These are phyloP conservation scores for Suillus americanus DNA, from an alignment of 768 basidiomycete species.

Conservation along the genomic window DNA sequence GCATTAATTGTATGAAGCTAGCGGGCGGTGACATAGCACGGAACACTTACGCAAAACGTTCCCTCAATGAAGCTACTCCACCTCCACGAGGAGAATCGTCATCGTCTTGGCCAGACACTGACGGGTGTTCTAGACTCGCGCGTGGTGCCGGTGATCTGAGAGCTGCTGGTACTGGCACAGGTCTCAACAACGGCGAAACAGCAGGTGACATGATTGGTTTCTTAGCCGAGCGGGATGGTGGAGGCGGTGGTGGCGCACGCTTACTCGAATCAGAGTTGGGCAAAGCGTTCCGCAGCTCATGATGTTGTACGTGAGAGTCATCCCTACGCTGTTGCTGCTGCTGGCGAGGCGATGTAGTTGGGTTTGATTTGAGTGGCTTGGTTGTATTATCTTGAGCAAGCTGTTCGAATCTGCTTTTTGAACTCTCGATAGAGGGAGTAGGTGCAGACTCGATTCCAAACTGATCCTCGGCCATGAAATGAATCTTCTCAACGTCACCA, in stretches of 20 bases:
- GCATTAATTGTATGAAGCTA: background rate
- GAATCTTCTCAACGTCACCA: background rate
- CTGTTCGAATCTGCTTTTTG: conserved; percentile 72
- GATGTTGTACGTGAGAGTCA: conserved; percentile 18
- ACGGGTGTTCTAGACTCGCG: conserved; percentile 20
- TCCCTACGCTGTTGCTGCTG: background rate
- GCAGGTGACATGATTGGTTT: conserved; percentile 37
- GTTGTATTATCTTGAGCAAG: conserved; percentile 46
- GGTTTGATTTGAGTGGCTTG: conserved; percentile 8
- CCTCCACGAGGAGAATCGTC: conserved; percentile 12
- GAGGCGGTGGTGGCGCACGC: conserved; percentile 62
- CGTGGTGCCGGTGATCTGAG: conserved; percentile 20
- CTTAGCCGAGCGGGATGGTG: conserved; percentile 41
- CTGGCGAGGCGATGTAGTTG: conserved; percentile 11
- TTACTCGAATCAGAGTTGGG: conserved; percentile 60
- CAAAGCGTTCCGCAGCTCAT: conserved; percentile 43
- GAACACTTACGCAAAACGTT: conserved; percentile 2
- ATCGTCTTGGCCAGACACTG: conserved; percentile 12
- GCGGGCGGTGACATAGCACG: background rate
- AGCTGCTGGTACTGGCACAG: conserved; percentile 41
- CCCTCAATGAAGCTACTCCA: conserved; percentile 4
- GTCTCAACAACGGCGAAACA: conserved; percentile 52
- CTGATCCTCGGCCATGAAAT: conserved; percentile 8
- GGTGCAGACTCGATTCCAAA: conserved; percentile 51
- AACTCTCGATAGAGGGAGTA: conserved; percentile 63